A percentile compares a stretch with the other conserved stretches of the same genome.
Conservation (phyloP, 495 filamentous ascomycete species). For the Patellaria atrata region DNA sequence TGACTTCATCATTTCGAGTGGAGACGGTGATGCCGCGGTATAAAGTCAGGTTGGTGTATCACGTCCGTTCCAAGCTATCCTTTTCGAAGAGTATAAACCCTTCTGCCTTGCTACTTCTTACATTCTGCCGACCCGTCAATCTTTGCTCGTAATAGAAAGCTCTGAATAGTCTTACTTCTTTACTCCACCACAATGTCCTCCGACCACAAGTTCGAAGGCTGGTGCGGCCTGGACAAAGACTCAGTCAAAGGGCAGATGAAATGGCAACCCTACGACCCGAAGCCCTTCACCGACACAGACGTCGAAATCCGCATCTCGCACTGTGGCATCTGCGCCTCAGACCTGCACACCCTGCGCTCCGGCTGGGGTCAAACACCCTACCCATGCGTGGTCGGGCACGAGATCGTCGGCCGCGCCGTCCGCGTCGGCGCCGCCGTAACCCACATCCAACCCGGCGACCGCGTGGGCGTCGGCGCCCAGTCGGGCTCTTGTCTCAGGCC, state of each 20-base stretch:
- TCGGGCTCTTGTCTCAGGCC: conserved; percentile 34
- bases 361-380: conserved; percentile 41
- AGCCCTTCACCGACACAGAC: conserved; percentile 49
- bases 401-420: conserved; percentile 35
- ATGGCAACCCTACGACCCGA: conserved; percentile 60
- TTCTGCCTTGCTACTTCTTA: too few relatives aligned
- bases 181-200: conserved; percentile 12
- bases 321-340: conserved; percentile 70
- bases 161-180: too few relatives aligned
- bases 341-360: conserved; percentile 41
- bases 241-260: conserved; percentile 53
- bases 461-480: conserved; percentile 45
- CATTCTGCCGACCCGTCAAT: too few relatives aligned
- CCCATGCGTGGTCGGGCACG: conserved; percentile 40
- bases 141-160: too few relatives aligned
- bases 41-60: too few relatives aligned
- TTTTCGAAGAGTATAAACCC: too few relatives aligned
- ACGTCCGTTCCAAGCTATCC: too few relatives aligned
- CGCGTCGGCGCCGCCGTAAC: conserved; percentile 43
- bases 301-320: conserved; percentile 66
- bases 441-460: conserved; percentile 37
- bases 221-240: conserved; percentile 52
- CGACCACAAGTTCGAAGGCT: conserved; percentile 55
- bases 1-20: too few relatives aligned
- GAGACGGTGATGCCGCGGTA: too few relatives aligned